Conservation (phyloP, 192 early-diverging fungal genomes). For the Mortierella hygrophila region DNA sequence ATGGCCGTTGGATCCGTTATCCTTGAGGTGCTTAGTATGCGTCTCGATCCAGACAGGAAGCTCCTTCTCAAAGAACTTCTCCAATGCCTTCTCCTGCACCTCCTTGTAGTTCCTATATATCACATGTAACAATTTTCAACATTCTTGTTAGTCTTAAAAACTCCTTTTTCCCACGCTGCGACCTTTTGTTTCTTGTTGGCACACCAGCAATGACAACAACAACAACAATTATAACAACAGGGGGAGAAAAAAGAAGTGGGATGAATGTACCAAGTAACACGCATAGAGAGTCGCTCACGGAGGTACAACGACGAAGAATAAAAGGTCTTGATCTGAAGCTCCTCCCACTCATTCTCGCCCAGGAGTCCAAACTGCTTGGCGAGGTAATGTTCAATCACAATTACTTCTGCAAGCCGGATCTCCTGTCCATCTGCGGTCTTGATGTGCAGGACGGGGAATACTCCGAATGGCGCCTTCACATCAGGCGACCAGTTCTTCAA, state of each 20-base stretch:
- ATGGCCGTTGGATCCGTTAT: conserved; percentile 48
- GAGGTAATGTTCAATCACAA: conserved; percentile 34
- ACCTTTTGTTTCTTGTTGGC: no score
- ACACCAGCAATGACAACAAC: no score
- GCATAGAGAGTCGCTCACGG: conserved; percentile 26
- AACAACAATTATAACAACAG: not conserved
- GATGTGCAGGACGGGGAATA: conserved; percentile 41
- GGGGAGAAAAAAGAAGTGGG: not conserved
- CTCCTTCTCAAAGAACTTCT: conserved; percentile 1
- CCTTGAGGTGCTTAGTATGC: conserved; percentile 31
- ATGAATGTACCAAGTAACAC: conserved; percentile 30
- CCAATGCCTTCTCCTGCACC: conserved; percentile 20
- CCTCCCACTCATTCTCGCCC: conserved; percentile 50
- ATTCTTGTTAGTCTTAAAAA: not conserved
- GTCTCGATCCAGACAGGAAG: conserved; percentile 43
- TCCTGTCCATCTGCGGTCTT: conserved; percentile 20
- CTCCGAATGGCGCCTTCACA: conserved; percentile 22
- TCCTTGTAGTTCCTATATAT: conserved; percentile 41
- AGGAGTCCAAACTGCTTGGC: conserved; percentile 44
- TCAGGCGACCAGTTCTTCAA: conserved; percentile 32
- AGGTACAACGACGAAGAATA: conserved; percentile 27
- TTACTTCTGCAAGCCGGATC: conserved; percentile 8
- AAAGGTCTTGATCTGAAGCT: conserved; percentile 38
- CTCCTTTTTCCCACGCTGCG: not conserved
- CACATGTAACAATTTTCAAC: not conserved